Base-by-base conservation (phyloP, 2,329 filamentous ascomycete genomes). In the Zelopaecilomyces penicillatus region DNA sequence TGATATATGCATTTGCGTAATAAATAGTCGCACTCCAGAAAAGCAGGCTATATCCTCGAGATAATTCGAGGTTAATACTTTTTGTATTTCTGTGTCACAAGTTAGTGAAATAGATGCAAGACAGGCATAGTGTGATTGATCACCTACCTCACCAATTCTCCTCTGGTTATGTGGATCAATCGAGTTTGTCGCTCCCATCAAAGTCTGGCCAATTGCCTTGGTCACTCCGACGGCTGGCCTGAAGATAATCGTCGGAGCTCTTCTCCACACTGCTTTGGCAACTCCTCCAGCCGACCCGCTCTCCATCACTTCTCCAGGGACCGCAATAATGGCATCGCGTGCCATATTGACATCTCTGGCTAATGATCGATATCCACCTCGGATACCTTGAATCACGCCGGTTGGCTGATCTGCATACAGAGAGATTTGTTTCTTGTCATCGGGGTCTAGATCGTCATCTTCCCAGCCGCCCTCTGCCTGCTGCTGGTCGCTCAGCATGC, bases 391-490 rank as follows among this genome's bases (percentile, higher is more conserved):
- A 4, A 91, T 74, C 3, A 98, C 85, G 2, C 87, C 87, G 2
- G 93, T 79, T 1, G 94, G 94, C 59, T 97, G 93, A 55, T 97
- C 87, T 0, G 94, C 93, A 58, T 98, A 98, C 2, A 91, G 77
- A 7, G 87, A 94, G 50, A 96, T 87, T 50, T 86, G 84, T 54
- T 87, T 88, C 48, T 74, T 78, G 51, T 86, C 80, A 45, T 87
- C 83, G 11, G 82, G 75, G 33, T 86, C 82, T 1, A 73, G 64
- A 6, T 78, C 76, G 2, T 79, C 78, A 1, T 80, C 79, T 7
- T 83, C 82, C 65, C 70, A 76, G 10, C 65, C 64, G 29, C 65
- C 65, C 19, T 61, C 62, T 11, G 56, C 53, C 33, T 63, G 58
- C 8, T 63, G 64, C 40, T 66, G 64, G 53, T 70, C 69, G 11